A percentile compares a stretch with the other conserved stretches of the same genome.
phyloP scores from a whole-genome alignment of 1,284 basidiomycete genomes.

The Meripilus lineatus region DNA sequence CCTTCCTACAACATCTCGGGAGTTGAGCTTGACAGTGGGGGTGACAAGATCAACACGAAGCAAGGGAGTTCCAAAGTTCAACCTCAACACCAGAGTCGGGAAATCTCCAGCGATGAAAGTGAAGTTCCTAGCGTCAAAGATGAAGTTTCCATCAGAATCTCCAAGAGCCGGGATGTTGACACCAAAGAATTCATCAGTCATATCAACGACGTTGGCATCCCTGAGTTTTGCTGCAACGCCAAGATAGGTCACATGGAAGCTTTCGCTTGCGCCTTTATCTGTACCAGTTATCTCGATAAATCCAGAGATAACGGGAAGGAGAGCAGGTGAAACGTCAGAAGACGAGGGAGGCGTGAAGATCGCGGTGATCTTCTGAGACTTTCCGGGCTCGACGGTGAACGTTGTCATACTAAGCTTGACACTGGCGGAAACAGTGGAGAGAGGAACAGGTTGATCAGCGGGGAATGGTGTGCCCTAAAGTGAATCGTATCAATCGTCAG shows the following conservation, averaged over 20 bases:
- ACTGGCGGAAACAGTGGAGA: constrained; percentile 36
- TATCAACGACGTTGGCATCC: constrained; percentile 45
- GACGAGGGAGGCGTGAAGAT: constrained; percentile 37
- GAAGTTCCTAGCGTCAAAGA: constrained; percentile 40
- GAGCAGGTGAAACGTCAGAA: constrained; percentile 35
- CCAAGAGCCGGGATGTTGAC: constrained; percentile 37
- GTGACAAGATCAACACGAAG: constrained; percentile 42
- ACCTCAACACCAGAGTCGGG: constrained; percentile 40
- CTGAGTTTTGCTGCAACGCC: constrained; percentile 43
- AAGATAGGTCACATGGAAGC: constrained; percentile 45
- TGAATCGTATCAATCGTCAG: too few relatives aligned
- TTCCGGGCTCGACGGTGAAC: constrained; percentile 31
- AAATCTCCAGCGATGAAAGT: constrained; percentile 44
- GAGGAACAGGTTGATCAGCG: constrained; percentile 44
- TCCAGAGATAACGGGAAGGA: constrained; percentile 57
- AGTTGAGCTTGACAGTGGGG: constrained; percentile 22
- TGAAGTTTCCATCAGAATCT: constrained; percentile 35
- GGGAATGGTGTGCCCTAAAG: constrained; percentile 34
- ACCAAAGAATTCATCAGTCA: constrained; percentile 43
- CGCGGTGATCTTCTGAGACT: constrained; percentile 25
- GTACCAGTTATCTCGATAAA: constrained; percentile 43
- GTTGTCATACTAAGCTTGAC: constrained; percentile 34
- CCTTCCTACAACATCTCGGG: constrained; percentile 12
- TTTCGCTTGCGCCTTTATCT: constrained; percentile 34
- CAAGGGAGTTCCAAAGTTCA: constrained; percentile 50